Percentiles rank a stretch among this genome's conserved stretches.
Evolutionary conservation across 495 filamentous ascomycete genomes (phyloP).

Genomic region (Oidiodendron maius): DNA sequence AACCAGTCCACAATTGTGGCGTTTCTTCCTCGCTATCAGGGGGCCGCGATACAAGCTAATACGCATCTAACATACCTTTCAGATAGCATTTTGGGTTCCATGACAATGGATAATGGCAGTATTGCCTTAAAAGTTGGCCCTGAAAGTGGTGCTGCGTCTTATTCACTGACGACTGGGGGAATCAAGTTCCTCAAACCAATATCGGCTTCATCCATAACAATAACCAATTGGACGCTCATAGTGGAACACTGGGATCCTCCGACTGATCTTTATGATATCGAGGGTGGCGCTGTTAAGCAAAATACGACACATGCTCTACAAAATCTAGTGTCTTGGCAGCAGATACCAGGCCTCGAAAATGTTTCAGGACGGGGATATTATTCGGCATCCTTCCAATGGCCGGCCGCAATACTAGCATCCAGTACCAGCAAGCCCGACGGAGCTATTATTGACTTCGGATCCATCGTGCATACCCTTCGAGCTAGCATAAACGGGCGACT

Average conservation of each 20-base stretch:
- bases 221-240: constrained; percentile 36
- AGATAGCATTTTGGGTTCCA: no score
- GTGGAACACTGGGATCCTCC: constrained; percentile 37
- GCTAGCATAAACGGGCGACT: constrained; percentile 5
- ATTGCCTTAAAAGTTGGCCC: not conserved
- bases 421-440: constrained; percentile 11
- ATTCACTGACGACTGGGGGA: constrained; percentile 25
- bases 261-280: constrained; percentile 16
- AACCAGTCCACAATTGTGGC: constrained; percentile 33
- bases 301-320: constrained; percentile 30
- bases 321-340: constrained; percentile 27
- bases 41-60: constrained; percentile 16
- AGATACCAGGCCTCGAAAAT: constrained; percentile 34
- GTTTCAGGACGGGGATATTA: constrained; percentile 44
- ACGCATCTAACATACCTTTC: not conserved
- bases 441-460: constrained; percentile 12
- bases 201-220: constrained; percentile 12
- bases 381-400: constrained; percentile 28
- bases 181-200: constrained; percentile 5
- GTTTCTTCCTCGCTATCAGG: constrained; percentile 25
- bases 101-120: constrained; percentile 1
- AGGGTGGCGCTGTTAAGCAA: constrained; percentile 18
- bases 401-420: no score
- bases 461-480: constrained; percentile 7
- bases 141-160: constrained; percentile 7